These are phyloP conservation scores for Chlorella sp. DNA, from an alignment of 139 green algal species.

Conservation along the genomic window DNA sequence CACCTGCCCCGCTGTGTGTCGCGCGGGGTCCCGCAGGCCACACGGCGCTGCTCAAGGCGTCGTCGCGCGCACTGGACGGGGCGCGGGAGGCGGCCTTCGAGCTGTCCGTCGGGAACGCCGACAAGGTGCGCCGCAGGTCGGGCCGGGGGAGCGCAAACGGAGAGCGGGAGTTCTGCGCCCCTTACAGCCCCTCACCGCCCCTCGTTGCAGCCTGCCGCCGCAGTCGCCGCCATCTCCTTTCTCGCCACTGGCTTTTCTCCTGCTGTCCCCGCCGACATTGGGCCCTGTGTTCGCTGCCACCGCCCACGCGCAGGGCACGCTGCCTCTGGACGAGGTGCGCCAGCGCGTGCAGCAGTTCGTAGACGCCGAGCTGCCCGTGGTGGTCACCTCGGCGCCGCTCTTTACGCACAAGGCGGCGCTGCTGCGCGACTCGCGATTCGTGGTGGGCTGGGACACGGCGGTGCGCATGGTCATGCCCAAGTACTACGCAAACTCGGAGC, in stretches of 20 bases:
- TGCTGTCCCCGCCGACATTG: background rate
- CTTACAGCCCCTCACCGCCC: background rate
- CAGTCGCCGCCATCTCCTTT: no score
- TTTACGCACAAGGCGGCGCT: constrained; percentile 75
- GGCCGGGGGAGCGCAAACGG: no score
- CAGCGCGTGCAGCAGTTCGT: constrained; percentile 72
- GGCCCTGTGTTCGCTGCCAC: background rate
- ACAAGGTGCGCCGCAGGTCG: constrained; percentile 76
- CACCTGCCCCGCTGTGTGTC: background rate
- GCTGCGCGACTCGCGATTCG: constrained; percentile 54
- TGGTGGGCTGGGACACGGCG: constrained; percentile 80
- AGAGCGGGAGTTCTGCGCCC: no score
- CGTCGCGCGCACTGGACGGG: background rate
- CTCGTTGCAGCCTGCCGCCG: background rate
- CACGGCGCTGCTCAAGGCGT: constrained; percentile 28
- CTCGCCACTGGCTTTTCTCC: no score
- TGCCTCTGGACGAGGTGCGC: constrained; percentile 35
- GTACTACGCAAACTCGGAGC: constrained; percentile 63
- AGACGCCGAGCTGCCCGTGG: constrained; percentile 44
- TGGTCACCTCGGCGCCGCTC: constrained; percentile 67
- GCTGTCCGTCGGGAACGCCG: constrained; percentile 81
- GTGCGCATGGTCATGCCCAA: constrained; percentile 63
- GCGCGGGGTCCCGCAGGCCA: constrained; percentile 22
- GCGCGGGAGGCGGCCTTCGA: constrained; percentile 55
- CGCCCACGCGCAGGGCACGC: constrained; percentile 16